A percentile compares a stretch with the other conserved stretches of the same genome.
Conservation (phyloP, 192 early-diverging fungal species). For the Coemansia sp. region DNA sequence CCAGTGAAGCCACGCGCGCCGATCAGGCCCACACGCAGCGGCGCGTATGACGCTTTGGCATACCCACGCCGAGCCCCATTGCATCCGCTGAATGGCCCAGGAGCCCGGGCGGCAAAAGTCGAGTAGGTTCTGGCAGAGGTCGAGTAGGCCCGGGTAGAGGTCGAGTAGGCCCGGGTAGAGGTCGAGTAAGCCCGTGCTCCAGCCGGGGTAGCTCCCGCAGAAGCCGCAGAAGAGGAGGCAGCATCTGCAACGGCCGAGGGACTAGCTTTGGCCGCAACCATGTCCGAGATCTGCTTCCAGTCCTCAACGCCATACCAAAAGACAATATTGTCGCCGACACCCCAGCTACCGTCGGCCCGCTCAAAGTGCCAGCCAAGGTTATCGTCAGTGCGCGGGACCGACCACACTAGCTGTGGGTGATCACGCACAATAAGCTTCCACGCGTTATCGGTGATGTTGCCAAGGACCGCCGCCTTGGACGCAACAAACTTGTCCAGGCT, state of each 20-base stretch:
- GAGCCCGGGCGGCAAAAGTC: too few species aligned
- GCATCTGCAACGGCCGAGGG: too few species aligned
- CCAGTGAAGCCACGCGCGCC: slow-evolving; percentile 98
- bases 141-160: background rate
- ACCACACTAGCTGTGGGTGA: slow-evolving; percentile 77
- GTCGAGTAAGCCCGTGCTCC: slow-evolving; percentile 60
- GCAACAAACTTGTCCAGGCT: slow-evolving; percentile 88
- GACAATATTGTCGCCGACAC: slow-evolving; percentile 62
- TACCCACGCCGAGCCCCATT: too few species aligned
- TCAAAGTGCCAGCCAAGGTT: slow-evolving; percentile 96
- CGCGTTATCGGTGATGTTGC: slow-evolving; percentile 94
- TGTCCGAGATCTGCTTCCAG: slow-evolving; percentile 65
- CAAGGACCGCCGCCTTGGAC: slow-evolving; percentile 77
- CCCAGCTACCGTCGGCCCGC: slow-evolving; percentile 79
- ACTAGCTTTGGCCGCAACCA: slow-evolving; percentile 56
- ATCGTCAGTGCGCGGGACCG: slow-evolving; percentile 65
- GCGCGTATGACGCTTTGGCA: background rate
- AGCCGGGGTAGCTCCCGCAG: slow-evolving; percentile 11
- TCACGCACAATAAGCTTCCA: slow-evolving; percentile 88
- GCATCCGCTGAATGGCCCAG: background rate
- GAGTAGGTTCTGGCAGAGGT: background rate
- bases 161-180: slow-evolving; percentile 10
- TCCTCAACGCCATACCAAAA: slow-evolving; percentile 94
- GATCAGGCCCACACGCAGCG: slow-evolving; percentile 75
- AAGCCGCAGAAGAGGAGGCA: background rate